Conservation (phyloP, 257 asterid genomes). For the Lavandula angustifolia region DNA sequence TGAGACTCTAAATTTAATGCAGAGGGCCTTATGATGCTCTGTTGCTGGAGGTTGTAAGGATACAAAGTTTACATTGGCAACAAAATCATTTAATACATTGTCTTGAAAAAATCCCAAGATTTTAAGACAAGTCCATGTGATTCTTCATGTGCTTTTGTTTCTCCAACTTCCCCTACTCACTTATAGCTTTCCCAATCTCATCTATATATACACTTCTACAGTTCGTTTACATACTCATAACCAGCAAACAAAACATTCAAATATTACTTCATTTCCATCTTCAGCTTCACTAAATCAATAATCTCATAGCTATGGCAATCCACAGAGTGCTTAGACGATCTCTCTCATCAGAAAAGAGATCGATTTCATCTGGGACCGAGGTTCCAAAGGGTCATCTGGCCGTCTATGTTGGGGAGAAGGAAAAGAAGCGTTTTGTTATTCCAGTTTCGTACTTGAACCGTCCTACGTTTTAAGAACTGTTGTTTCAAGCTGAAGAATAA, state of each 20-base stretch:
- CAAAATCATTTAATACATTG: background rate
- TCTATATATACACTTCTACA: slow-evolving; percentile 15
- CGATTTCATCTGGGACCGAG: slow-evolving; percentile 14
- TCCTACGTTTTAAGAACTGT: slow-evolving; percentile 9
- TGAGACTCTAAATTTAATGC: background rate
- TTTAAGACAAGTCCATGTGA: slow-evolving; percentile 34
- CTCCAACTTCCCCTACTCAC: slow-evolving; percentile 3
- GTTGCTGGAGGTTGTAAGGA: background rate
- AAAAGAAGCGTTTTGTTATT: background rate
- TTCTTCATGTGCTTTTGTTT: slow-evolving; percentile 29
- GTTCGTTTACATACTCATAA: background rate
- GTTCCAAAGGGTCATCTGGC: slow-evolving; percentile 40
- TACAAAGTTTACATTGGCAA: background rate
- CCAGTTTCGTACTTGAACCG: slow-evolving; percentile 17
- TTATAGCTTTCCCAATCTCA: slow-evolving; percentile 16
- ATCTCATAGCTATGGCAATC: background rate
- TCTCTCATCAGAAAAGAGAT: slow-evolving; percentile 32
- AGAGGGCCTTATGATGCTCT: background rate
- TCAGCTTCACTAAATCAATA: background rate
- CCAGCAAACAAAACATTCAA: background rate
- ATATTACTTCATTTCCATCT: background rate
- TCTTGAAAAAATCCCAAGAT: background rate
- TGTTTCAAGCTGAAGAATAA: slow-evolving; percentile 39
- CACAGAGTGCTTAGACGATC: slow-evolving; percentile 30
- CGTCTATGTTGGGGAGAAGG: slow-evolving; percentile 33